Evolutionary conservation across 805 yeast species (phyloP).

Genomic region (Hanseniaspora thailandica): DNA sequence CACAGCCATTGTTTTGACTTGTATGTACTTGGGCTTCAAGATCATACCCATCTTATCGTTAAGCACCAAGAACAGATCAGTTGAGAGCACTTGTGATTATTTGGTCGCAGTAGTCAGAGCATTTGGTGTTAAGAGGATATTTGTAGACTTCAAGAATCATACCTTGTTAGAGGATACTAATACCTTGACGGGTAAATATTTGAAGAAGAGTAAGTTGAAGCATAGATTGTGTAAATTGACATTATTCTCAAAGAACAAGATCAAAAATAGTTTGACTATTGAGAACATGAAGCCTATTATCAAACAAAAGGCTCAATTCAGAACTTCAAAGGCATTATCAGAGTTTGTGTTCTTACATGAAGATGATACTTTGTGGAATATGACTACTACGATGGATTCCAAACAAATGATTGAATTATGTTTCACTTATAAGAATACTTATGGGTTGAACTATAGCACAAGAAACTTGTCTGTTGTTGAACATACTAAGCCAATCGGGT

Average conservation of each 20-base stretch:
- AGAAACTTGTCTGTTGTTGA: slow-evolving; percentile 80
- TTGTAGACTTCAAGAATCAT: slow-evolving; percentile 45
- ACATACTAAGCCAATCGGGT: slow-evolving; percentile 76
- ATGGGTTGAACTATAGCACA: slow-evolving; percentile 59
- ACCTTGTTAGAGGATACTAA: slow-evolving; percentile 21
- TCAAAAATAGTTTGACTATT: slow-evolving; percentile 20
- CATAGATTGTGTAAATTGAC: slow-evolving; percentile 25
- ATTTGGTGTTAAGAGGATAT: slow-evolving; percentile 56
- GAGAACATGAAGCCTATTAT: slow-evolving; percentile 19
- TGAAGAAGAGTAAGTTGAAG: slow-evolving; percentile 21
- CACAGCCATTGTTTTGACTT: slow-evolving; percentile 71
- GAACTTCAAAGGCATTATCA: slow-evolving; percentile 26
- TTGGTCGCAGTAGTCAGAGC: slow-evolving; percentile 56
- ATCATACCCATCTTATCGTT: slow-evolving; percentile 66
- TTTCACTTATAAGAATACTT: slow-evolving; percentile 82
- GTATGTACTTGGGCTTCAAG: slow-evolving; percentile 57
- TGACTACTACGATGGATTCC: slow-evolving; percentile 38
- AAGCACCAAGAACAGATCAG: slow-evolving; percentile 40
- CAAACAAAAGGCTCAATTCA: slow-evolving; percentile 19
- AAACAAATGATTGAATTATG: slow-evolving; percentile 61
- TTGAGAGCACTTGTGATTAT: slow-evolving; percentile 63
- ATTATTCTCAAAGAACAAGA: slow-evolving; percentile 25
- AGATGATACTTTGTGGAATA: slow-evolving; percentile 21
- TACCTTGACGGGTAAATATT: slow-evolving; percentile 19
- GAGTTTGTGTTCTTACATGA: slow-evolving; percentile 27